phyloP scores from a whole-genome alignment of 495 filamentous ascomycete genomes.

The Apodospora peruviana region DNA sequence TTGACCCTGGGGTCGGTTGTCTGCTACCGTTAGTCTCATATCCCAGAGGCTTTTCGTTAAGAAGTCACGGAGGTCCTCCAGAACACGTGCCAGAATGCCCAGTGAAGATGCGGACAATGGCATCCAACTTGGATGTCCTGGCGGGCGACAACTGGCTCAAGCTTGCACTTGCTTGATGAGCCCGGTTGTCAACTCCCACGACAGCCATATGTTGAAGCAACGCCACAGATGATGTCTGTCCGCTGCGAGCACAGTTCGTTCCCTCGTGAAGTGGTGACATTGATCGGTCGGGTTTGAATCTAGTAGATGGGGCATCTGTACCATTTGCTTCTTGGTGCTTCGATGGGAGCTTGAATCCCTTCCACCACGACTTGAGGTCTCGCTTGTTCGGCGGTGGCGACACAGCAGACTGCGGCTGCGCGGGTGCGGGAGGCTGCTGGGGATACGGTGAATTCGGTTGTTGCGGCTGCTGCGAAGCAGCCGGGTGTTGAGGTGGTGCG shows the following conservation, averaged over 20 bases:
- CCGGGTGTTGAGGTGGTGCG: conserved; percentile 9
- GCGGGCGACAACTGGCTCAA: conserved; percentile 13
- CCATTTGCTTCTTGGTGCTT: conserved; percentile 76
- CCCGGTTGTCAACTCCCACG: conserved; percentile 9
- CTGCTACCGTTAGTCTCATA: conserved; percentile 28
- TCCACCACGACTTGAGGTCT: conserved; percentile 90
- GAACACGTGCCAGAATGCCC: conserved; percentile 10
- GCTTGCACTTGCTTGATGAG: conserved; percentile 28
- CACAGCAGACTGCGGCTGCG: conserved; percentile 21
- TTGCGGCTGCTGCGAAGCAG: conserved; percentile 16
- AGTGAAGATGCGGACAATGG: conserved; percentile 14
- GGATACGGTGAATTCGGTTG: conserved; percentile 14
- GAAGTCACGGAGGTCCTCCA: conserved; percentile 4
- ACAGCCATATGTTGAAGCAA: conserved; percentile 10
- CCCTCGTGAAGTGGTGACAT: conserved; percentile 17
- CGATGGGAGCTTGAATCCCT: conserved; percentile 69
- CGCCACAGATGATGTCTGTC: conserved; percentile 12
- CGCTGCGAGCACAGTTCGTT: conserved; percentile 11
- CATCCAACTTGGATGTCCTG: conserved; percentile 12
- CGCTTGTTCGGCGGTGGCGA: conserved; percentile 70
- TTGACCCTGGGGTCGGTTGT: conserved; percentile 31
- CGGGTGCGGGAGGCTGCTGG: conserved; percentile 11
- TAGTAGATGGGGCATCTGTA: conserved; percentile 36
- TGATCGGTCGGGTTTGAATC: conserved; percentile 7
- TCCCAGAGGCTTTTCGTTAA: conserved; percentile 2